These are phyloP conservation scores for Globisporangium orthogonon DNA, from an alignment of 352 stramenopile species.

Conservation along the genomic window DNA sequence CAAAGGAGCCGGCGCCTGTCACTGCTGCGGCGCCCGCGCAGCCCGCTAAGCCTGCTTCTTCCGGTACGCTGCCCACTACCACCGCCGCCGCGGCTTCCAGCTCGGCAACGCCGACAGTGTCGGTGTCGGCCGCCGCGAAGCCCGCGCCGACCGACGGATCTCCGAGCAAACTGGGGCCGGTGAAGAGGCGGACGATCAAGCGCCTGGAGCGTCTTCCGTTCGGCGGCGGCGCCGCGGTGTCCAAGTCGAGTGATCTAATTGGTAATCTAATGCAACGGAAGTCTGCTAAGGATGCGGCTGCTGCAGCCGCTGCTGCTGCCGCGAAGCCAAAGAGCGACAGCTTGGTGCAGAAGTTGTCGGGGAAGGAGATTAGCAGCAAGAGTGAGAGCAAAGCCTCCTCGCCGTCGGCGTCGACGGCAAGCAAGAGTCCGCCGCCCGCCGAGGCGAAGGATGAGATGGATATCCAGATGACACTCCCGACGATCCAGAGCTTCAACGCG, in stretches of 20 bases:
- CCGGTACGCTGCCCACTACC: background rate
- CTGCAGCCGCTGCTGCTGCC: constrained; percentile 15
- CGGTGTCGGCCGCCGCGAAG: background rate
- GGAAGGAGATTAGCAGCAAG: constrained; percentile 9
- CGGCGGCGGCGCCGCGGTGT: constrained; percentile 41
- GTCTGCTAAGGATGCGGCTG: constrained; percentile 53
- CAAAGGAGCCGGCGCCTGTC: constrained; percentile 14
- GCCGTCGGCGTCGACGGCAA: background rate
- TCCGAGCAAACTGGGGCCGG: constrained; percentile 27
- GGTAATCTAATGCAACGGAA: constrained; percentile 81
- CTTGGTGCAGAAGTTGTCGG: constrained; percentile 12
- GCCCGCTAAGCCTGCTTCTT: background rate
- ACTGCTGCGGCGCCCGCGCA: constrained; percentile 9
- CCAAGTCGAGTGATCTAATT: constrained; percentile 77
- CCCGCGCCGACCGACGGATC: constrained; percentile 14
- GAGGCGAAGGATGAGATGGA: constrained; percentile 29
- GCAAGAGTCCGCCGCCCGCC: constrained; percentile 14
- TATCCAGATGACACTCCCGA: constrained; percentile 45
- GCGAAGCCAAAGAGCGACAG: constrained; percentile 28
- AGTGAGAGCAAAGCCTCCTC: constrained; percentile 9
- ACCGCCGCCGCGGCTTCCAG: background rate
- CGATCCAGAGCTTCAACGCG: constrained; percentile 80
- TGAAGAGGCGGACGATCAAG: constrained; percentile 74
- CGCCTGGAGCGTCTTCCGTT: constrained; percentile 66
- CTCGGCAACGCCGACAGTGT: background rate